A percentile compares a stretch with the other conserved stretches of the same genome.
phyloP scores from a whole-genome alignment of 2,329 filamentous ascomycete species.

The Botrytis galanthina region DNA sequence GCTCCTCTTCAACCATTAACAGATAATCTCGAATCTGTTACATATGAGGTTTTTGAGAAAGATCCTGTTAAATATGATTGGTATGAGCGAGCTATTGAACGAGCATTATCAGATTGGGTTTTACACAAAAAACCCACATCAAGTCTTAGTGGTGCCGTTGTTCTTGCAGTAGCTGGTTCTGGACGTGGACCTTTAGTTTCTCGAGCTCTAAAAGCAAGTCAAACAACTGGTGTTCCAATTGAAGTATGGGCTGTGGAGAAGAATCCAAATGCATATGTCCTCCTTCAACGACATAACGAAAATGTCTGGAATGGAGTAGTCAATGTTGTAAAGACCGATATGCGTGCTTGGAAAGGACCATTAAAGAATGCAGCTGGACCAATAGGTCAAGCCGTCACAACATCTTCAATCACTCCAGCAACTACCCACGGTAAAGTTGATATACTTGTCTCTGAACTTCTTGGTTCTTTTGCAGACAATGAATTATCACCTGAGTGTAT shows the following conservation, averaged over 20 bases:
- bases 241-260: constrained; percentile 94
- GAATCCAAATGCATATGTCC: constrained; percentile 95
- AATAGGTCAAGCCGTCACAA: constrained; percentile 40
- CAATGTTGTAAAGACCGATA: constrained; percentile 90
- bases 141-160: constrained; percentile 66
- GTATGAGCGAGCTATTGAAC: constrained; percentile 81
- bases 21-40: constrained; percentile 94
- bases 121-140: constrained; percentile 70
- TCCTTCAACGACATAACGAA: constrained; percentile 82
- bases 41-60: constrained; percentile 97
- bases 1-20: constrained; percentile 91
- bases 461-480: constrained; percentile 95
- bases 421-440: constrained; percentile 69
- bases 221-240: constrained; percentile 71
- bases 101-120: constrained; percentile 79
- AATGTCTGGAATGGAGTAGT: constrained; percentile 77
- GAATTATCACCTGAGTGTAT: constrained; percentile 95
- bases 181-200: constrained; percentile 91
- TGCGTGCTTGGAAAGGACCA: constrained; percentile 94
- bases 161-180: constrained; percentile 89
- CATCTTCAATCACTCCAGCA: constrained; percentile 39
- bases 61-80: constrained; percentile 97
- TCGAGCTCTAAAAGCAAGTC: constrained; percentile 77
- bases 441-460: constrained; percentile 88
- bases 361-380: constrained; percentile 41